These are phyloP conservation scores for Syncephalis fuscata DNA, from an alignment of 371 early-diverging fungal genomes.

Conservation along the genomic window DNA sequence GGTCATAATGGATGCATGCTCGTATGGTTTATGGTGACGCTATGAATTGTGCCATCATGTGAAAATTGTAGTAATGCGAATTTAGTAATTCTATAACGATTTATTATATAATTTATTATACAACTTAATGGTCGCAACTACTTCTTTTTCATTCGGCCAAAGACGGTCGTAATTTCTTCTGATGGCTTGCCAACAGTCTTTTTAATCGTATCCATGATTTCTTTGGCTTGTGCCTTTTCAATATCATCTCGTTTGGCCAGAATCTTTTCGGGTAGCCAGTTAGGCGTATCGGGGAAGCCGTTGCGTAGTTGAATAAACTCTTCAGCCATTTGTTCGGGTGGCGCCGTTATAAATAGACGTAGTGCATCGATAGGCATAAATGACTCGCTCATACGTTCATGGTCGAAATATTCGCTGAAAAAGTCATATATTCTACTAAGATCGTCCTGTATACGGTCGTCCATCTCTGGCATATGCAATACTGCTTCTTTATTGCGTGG, in stretches of 20 bases:
- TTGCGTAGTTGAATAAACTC: conserved; percentile 62
- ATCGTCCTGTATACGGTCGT: conserved; percentile 51
- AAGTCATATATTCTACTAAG: conserved; percentile 38
- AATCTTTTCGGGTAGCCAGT: conserved; percentile 60
- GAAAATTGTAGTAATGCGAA: too few species aligned
- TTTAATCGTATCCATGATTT: conserved; percentile 59
- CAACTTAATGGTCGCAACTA: conserved; percentile 1
- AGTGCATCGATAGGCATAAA: conserved; percentile 67
- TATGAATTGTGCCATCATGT: too few species aligned
- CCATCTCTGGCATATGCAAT: conserved; percentile 37
- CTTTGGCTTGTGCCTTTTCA: conserved; percentile 47
- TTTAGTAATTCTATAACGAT: too few species aligned
- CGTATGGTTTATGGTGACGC: too few species aligned
- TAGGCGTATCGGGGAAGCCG: conserved; percentile 65
- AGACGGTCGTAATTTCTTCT: too few species aligned
- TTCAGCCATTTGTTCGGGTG: conserved; percentile 45
- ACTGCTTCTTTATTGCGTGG: conserved; percentile 58
- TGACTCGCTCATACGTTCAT: conserved; percentile 37
- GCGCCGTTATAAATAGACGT: conserved; percentile 41
- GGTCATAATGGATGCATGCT: too few species aligned
- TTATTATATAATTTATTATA: too few species aligned
- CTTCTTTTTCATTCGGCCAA: conserved; percentile 9
- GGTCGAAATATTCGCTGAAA: conserved; percentile 38
- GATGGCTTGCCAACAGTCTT: conserved; percentile 15
- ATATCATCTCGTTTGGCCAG: conserved; percentile 58